Conservation (phyloP, 768 basidiomycete genomes). For the Cystofilobasidium capitatum region DNA sequence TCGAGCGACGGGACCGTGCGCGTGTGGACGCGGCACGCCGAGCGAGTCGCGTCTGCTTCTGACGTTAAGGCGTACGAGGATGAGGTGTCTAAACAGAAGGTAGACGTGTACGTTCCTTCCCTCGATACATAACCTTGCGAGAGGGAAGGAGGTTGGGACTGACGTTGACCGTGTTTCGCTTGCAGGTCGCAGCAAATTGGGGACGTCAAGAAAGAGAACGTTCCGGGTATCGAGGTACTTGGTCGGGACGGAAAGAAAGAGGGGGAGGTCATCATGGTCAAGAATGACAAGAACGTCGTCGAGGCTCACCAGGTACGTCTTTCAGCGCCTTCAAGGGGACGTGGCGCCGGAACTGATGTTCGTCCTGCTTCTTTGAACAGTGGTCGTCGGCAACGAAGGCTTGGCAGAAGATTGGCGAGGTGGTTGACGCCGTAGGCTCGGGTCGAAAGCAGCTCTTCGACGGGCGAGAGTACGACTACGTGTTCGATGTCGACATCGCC, state of each 20-base stretch:
- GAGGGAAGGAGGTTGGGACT: background rate
- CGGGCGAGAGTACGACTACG: constrained; percentile 95
- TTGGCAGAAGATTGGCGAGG: constrained; percentile 93
- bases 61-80: constrained; percentile 62
- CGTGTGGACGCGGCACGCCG: constrained; percentile 59
- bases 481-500: constrained; percentile 95
- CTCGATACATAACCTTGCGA: too few relatives aligned
- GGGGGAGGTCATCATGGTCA: constrained; percentile 88
- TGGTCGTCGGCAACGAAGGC: constrained; percentile 61
- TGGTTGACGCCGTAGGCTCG: constrained; percentile 86
- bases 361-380: constrained; percentile 42
- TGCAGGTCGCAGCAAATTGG: constrained; percentile 61
- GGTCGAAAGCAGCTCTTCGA: constrained; percentile 83
- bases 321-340: background rate
- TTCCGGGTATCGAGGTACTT: constrained; percentile 78
- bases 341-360: background rate
- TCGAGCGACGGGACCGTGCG: constrained; percentile 79
- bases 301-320: constrained; percentile 76
- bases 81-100: constrained; percentile 64
- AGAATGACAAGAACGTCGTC: constrained; percentile 57
- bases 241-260: constrained; percentile 70
- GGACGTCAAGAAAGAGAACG: constrained; percentile 82
- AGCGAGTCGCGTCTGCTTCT: constrained; percentile 35
- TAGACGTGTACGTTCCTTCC: constrained; percentile 50
- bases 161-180: background rate